A percentile compares a stretch with the other conserved stretches of the same genome.
These are phyloP conservation scores for Clitoria ternatea DNA, from an alignment of 306 rosid genomes.

Conservation along the genomic window DNA sequence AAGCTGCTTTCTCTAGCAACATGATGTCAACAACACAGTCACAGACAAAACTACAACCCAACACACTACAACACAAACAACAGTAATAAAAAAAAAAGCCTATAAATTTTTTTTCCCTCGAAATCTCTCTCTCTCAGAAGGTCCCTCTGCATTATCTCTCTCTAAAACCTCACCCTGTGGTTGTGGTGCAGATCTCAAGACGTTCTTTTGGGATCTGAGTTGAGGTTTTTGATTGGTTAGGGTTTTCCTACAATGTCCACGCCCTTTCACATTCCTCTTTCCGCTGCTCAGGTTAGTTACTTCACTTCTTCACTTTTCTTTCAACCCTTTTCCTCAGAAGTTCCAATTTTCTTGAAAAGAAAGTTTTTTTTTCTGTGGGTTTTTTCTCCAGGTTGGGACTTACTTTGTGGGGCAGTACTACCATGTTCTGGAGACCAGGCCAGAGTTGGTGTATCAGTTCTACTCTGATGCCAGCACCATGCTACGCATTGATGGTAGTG, in stretches of 20 bases:
- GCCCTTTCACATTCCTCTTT: constrained; percentile 33
- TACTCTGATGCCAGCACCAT: constrained; percentile 79
- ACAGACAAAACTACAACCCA: background rate
- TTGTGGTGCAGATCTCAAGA: constrained; percentile 11
- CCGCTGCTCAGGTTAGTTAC: constrained; percentile 6
- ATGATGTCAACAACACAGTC: background rate
- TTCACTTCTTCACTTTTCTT: background rate
- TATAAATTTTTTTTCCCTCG: too few relatives aligned
- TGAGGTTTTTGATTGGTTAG: constrained; percentile 15
- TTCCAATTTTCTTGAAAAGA: background rate
- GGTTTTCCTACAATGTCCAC: constrained; percentile 49
- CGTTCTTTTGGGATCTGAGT: background rate
- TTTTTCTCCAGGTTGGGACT: constrained; percentile 59
- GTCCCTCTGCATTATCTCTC: background rate
- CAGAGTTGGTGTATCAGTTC: constrained; percentile 72
- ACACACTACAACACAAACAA: background rate
- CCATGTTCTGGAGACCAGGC: constrained; percentile 71
- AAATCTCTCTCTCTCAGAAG: background rate
- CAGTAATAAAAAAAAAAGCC: background rate
- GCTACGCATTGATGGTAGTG: constrained; percentile 65
- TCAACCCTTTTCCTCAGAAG: background rate
- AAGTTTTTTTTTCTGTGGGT: background rate
- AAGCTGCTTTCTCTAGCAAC: background rate
- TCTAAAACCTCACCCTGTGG: background rate
- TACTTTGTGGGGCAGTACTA: constrained; percentile 90